These are phyloP conservation scores for Mycena kentingensis DNA, from an alignment of 768 basidiomycete genomes.

Conservation along the genomic window DNA sequence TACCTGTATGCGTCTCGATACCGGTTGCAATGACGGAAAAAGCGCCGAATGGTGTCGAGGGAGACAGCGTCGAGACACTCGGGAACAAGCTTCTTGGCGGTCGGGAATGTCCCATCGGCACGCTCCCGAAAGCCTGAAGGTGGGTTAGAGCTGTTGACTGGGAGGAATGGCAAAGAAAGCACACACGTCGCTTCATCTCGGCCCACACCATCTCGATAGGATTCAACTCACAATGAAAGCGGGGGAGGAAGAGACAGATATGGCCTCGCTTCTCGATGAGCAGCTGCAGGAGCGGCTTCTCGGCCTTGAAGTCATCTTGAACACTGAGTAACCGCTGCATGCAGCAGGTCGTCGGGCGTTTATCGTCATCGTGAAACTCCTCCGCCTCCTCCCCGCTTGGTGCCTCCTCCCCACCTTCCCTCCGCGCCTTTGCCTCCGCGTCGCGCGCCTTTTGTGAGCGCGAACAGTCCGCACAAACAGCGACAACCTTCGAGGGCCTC, in stretches of 20 bases:
- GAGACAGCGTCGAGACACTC: conserved; percentile 23
- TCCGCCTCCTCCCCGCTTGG: conserved; percentile 8
- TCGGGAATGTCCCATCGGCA: conserved; percentile 28
- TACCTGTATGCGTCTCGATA: conserved; percentile 28
- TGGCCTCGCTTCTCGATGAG: conserved; percentile 27
- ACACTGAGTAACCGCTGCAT: conserved; percentile 23
- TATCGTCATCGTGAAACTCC: conserved; percentile 14
- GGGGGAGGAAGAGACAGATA: conserved; percentile 19
- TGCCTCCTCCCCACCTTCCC: conserved; percentile 11
- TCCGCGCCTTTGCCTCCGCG: conserved; percentile 18
- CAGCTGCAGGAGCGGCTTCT: conserved; percentile 25
- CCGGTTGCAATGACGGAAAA: conserved; percentile 22
- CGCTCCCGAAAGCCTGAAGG: conserved; percentile 23
- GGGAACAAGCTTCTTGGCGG: conserved; percentile 26
- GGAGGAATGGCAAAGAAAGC: conserved; percentile 8
- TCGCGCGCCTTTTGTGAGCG: conserved; percentile 18
- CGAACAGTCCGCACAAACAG: conserved; percentile 21
- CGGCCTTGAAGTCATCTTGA: conserved; percentile 24
- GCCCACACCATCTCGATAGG: conserved; percentile 36
- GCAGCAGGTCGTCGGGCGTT: conserved; percentile 19
- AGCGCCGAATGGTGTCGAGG: conserved; percentile 22
- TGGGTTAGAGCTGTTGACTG: conserved; percentile 5
- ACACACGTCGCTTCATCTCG: conserved; percentile 25
- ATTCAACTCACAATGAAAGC: conserved; percentile 16
- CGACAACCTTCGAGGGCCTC: conserved; percentile 16